Evolutionary conservation across 2,329 filamentous ascomycete genomes (phyloP), one percentile per base, ranked within the genome.

Genomic region (Fusarium equiseti): DNA sequence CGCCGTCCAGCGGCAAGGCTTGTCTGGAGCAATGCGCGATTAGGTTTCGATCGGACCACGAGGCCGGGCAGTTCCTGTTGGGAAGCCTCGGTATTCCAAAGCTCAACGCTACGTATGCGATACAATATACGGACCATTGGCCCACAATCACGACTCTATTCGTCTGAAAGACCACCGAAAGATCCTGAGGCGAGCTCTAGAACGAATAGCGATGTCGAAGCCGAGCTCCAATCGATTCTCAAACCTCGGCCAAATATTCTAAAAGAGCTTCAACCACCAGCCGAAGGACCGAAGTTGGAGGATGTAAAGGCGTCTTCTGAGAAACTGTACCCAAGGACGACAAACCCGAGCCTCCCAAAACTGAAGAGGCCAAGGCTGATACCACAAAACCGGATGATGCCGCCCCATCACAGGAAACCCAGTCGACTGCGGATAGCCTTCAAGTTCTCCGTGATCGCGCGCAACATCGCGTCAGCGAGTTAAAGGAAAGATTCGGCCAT

Each of bases 401-500:
- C 6, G 7, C 58, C 44, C 49, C 61, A 24, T 24, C 62, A 31
- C 56, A 65, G 43, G 46, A 63, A 54, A 11, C 54, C 35, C 49
- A 52, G 35, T 51, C 64, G 59, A 32, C 76, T 77, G 27, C 51
- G 38, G 51, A 70, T 15, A 55, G 27, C 50, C 75, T 82, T 10
- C 79, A 64, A n/a, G 40, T 27, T 49, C 76, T 82, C 15, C 80
- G 80, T 8, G 79, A 80, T 8, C 70, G 75, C 22, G 73, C 73
- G n/a, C 78, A 80, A 40, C 74, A 73, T 43, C 77, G 79, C 12
- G 77, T 80, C 24, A 78, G 71, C 71, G 73, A 76, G 13, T 27
- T 82, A 43, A 78, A 77, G 38, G 76, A 79, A 66, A 77, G 67
- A 40, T 80, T 81, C 56, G 80, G 77, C 62, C 55, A 64, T 42